Evolutionary conservation across 2,329 filamentous ascomycete species (phyloP).

Genomic region (Arthrobotrys entomopaga): DNA sequence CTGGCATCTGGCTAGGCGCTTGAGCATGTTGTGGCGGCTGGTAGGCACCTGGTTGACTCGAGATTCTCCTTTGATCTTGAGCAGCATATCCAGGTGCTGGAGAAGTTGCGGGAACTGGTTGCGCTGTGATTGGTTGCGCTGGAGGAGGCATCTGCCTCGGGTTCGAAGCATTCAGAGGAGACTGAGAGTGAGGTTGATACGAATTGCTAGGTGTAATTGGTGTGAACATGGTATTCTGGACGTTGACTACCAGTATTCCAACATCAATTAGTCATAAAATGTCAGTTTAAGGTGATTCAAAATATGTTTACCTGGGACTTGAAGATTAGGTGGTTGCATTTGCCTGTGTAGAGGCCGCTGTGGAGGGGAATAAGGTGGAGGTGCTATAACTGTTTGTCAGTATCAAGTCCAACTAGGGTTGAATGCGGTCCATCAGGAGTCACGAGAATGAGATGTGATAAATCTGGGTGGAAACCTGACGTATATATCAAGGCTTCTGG

Average conservation of each 20-base stretch:
- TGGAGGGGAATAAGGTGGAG: conserved; percentile 51
- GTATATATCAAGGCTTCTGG: neutral
- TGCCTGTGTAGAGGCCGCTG: conserved; percentile 54
- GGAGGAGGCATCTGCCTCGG: conserved; percentile 32
- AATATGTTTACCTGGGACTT: conserved; percentile 41
- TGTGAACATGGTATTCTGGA: conserved; percentile 54
- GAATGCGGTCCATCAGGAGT: neutral
- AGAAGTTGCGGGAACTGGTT: conserved; percentile 13
- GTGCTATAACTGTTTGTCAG: conserved; percentile 41
- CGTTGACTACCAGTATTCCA: conserved; percentile 30
- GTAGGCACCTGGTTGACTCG: conserved; percentile 39
- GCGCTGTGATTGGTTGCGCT: conserved; percentile 16
- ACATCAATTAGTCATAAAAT: neutral
- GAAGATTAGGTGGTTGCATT: conserved; percentile 51
- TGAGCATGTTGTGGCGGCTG: conserved; percentile 29
- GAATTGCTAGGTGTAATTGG: conserved; percentile 52
- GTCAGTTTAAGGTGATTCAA: neutral
- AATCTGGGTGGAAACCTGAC: too few species aligned
- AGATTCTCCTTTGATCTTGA: conserved; percentile 43
- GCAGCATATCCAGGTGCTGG: conserved; percentile 36
- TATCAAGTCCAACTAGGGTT: neutral
- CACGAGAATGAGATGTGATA: too few species aligned
- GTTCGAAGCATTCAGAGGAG: conserved; percentile 43
- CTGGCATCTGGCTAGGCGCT: conserved; percentile 20
- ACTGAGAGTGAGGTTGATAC: conserved; percentile 53